A percentile compares a stretch with the other conserved stretches of the same genome.
phyloP scores from a whole-genome alignment of 345 rosid species.

The Eucalyptus guilfoylei region DNA sequence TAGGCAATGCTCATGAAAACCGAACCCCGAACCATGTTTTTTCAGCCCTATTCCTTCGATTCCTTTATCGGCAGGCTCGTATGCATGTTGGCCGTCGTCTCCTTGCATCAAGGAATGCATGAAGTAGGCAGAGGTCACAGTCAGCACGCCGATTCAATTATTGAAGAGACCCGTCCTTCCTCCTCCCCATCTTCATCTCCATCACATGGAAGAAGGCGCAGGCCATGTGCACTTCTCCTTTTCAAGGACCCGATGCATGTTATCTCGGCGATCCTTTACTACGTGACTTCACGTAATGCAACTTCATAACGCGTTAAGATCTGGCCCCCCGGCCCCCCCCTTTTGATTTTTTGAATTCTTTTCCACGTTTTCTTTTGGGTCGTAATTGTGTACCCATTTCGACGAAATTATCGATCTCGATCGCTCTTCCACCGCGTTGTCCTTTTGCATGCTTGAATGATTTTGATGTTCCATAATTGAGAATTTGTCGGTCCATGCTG shows the following conservation, averaged over 20 bases:
- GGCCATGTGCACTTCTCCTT: background rate
- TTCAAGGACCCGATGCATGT: background rate
- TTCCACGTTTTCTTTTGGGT: background rate
- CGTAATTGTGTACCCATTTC: background rate
- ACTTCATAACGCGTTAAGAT: background rate
- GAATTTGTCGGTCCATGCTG: background rate
- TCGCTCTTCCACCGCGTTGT: background rate
- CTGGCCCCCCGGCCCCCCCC: background rate
- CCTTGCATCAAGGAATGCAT: background rate
- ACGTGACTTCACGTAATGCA: background rate
- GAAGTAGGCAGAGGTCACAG: background rate
- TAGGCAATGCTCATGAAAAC: background rate
- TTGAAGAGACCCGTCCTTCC: background rate
- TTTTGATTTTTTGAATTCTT: no score
- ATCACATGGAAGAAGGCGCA: background rate
- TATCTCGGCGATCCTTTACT: background rate
- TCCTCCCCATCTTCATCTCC: background rate
- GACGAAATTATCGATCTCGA: background rate
- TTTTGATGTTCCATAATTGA: background rate
- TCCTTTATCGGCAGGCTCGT: background rate
- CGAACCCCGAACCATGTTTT: background rate
- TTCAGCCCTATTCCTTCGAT: background rate
- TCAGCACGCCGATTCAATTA: background rate
- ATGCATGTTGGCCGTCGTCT: background rate
- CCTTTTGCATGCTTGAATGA: background rate